A percentile compares a stretch with the other conserved stretches of the same genome.
These are phyloP conservation scores for Arthroderma uncinatum DNA, from an alignment of 2,329 filamentous ascomycete species.

Conservation along the genomic window DNA sequence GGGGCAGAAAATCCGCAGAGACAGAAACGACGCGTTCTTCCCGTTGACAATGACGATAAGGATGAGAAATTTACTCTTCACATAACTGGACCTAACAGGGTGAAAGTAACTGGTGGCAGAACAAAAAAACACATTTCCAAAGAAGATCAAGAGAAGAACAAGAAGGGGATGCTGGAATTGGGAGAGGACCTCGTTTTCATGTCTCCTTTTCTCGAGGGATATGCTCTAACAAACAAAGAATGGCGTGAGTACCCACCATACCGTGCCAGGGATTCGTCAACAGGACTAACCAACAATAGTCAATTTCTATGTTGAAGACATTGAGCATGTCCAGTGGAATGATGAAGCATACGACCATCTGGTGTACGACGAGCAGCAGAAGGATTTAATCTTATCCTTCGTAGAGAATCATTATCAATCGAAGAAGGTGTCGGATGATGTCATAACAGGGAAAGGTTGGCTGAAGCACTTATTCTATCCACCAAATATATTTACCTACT, in stretches of 20 bases:
- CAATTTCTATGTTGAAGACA: constrained; percentile 24
- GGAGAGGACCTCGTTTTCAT: constrained; percentile 33
- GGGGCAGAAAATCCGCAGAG: not conserved
- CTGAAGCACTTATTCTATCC: not conserved
- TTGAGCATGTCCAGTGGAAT: constrained; percentile 37
- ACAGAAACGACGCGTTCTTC: not conserved
- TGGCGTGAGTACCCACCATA: constrained; percentile 29
- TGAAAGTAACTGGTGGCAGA: not conserved
- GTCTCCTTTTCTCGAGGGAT: constrained; percentile 35
- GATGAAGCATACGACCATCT: constrained; percentile 37
- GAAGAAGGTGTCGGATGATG: constrained; percentile 18
- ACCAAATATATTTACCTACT: not conserved
- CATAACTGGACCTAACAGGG: not conserved
- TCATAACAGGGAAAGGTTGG: constrained; percentile 27
- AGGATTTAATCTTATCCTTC: constrained; percentile 40
- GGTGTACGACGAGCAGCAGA: constrained; percentile 40
- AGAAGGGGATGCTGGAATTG: constrained; percentile 29
- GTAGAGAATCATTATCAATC: constrained; percentile 34
- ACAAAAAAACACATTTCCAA: not conserved
- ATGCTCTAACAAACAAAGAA: constrained; percentile 33
- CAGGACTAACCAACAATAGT: not conserved
- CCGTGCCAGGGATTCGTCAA: not conserved
- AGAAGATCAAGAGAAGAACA: constrained; percentile 30
- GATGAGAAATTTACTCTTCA: not conserved
- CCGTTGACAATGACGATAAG: not conserved